phyloP scores from a whole-genome alignment of 176 grass and related monocot species.

The maize (Zea mays) region DNA sequence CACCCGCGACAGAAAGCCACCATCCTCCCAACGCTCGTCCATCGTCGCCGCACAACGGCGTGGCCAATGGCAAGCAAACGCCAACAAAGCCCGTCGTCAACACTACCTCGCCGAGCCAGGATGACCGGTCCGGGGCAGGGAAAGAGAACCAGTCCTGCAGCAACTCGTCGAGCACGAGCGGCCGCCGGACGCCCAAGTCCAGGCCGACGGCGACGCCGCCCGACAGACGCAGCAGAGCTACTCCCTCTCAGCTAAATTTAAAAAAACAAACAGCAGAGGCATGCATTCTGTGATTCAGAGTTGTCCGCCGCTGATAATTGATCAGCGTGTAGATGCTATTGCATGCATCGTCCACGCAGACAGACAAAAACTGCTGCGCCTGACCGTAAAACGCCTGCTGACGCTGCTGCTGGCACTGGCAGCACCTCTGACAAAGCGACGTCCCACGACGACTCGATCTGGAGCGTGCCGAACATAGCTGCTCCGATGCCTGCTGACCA shows the following conservation, averaged over 20 bases:
- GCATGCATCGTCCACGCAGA: slow-evolving; percentile 39
- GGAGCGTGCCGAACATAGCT: slow-evolving; percentile 71
- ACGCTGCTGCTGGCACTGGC: slow-evolving; percentile 22
- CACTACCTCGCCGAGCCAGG: slow-evolving; percentile 2
- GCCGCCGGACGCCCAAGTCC: slow-evolving; percentile 43
- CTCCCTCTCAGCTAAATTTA: slow-evolving; percentile 37
- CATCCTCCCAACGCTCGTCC: slow-evolving; percentile 25
- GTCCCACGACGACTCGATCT: slow-evolving; percentile 40
- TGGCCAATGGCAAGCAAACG: slow-evolving; percentile 36
- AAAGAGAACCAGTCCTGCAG: slow-evolving; percentile 82
- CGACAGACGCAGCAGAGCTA: slow-evolving; percentile 48
- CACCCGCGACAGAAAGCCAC: background rate
- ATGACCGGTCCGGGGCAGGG: slow-evolving; percentile 36
- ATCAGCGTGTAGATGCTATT: slow-evolving; percentile 4
- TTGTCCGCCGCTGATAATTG: background rate
- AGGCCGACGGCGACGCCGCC: slow-evolving; percentile 19
- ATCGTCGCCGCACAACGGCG: slow-evolving; percentile 40
- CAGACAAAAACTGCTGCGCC: slow-evolving; percentile 44
- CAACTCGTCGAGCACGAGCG: slow-evolving; percentile 39
- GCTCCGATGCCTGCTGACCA: slow-evolving; percentile 70
- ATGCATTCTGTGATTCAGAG: background rate
- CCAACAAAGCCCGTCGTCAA: slow-evolving; percentile 40
- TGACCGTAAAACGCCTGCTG: slow-evolving; percentile 44
- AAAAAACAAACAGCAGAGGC: background rate
- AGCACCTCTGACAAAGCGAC: slow-evolving; percentile 42